Evolutionary conservation across 306 rosid genomes (phyloP), one percentile per base, ranked within the genome.

Genomic region (Trifolium subterraneum): DNA sequence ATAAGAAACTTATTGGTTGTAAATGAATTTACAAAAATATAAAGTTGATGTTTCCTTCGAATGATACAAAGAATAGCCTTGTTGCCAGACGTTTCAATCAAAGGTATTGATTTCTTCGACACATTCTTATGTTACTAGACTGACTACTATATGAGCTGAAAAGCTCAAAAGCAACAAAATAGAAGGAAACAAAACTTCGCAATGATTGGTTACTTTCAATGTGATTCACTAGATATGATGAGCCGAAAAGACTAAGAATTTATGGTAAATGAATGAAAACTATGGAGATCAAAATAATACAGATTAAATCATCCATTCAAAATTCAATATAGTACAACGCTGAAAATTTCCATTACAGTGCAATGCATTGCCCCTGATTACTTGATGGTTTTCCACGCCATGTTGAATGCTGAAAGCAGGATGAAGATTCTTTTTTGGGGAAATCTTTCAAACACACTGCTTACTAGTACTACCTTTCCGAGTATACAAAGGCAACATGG

Each of bases 271-370:
- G 87, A 84, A 74, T 81, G 66, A 58, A 62, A 70, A 58, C 52
- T 33, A 73, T 8, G 75, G 44, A 13, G 56, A 73, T 22, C 14
- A 61, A 56, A 75, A 79, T 15, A 25, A 80, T 64, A 78, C 83
- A 41, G 13, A 56, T 64, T 58, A 52, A 55, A 13, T 18, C 55
- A 39, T 48, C 36, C 58, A 63, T 56, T 63, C 72, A 71, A 84
- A 80, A 84, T 70, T 81, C 81, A 44, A 70, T 80, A 78, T 81
- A 27, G 72, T 84, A 84, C 88, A 84, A 42, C 18, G 71, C 67
- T 74, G 74, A 60, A 67, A 60, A 41, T 61, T 76, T 59, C 56
- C 78, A 64, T 48, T 78, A 23, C 18, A 42, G 71, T 55, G 69
- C 18, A 51, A 66, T 55, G 69, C 64, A 64, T 48, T 36, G 69